Conservation (phyloP, 306 rosid species). For the Vigna angularis region DNA sequence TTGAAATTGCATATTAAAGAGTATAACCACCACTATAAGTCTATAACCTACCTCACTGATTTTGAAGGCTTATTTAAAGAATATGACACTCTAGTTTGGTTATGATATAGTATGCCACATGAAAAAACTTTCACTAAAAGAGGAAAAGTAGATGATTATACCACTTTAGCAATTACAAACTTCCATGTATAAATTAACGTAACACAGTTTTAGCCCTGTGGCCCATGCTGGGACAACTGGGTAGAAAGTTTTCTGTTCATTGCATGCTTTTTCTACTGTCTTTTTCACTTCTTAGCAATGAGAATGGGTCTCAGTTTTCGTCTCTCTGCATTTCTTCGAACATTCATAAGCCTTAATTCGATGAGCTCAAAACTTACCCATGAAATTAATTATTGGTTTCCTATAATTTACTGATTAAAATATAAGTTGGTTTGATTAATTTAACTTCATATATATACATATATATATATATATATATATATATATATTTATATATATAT, state of each 20-base stretch:
- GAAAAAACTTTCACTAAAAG: background rate
- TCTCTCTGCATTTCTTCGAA: constrained; percentile 9
- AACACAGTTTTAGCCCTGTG: constrained; percentile 11
- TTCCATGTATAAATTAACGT: background rate
- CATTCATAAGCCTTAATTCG: too few relatives aligned
- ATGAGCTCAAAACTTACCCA: background rate
- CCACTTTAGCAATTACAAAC: constrained; percentile 12
- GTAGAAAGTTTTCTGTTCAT: background rate
- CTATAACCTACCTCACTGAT: constrained; percentile 14
- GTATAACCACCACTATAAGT: background rate
- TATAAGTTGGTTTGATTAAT: background rate
- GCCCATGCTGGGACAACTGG: constrained; percentile 26
- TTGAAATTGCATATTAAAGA: background rate
- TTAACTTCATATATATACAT: background rate
- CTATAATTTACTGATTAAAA: background rate
- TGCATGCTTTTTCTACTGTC: background rate
- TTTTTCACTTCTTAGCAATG: background rate
- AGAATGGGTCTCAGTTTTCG: background rate
- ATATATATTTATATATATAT: background rate
- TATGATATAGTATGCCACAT: background rate
- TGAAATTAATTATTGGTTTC: background rate
- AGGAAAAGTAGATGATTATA: background rate
- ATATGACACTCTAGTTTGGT: background rate
- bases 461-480: too few relatives aligned
- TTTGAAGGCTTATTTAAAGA: constrained; percentile 13